These are phyloP conservation scores for Cryptosporidium muris DNA, from an alignment of 169 alveolate genomes.

Conservation along the genomic window DNA sequence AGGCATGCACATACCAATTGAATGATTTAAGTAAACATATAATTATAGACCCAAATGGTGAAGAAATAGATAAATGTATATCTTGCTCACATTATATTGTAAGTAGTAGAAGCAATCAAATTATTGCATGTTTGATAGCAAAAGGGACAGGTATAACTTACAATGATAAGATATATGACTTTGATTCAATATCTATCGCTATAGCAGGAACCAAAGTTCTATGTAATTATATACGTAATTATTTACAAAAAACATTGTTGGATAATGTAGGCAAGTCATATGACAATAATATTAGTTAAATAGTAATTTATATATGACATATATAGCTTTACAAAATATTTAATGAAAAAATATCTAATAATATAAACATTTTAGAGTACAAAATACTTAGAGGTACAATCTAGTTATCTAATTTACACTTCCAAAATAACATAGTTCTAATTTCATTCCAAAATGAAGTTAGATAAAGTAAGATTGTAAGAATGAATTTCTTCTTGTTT, in stretches of 20 bases:
- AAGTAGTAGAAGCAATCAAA: constrained; percentile 10
- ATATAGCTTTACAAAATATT: not conserved
- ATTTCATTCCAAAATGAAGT: constrained; percentile 47
- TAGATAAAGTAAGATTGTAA: constrained; percentile 74
- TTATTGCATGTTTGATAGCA: constrained; percentile 22
- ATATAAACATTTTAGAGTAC: not conserved
- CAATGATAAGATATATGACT: constrained; percentile 3
- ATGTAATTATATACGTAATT: not conserved
- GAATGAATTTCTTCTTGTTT: constrained; percentile 88
- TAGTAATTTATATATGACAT: not conserved
- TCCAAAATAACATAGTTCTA: not conserved
- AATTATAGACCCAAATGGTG: constrained; percentile 29
- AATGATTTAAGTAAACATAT: not conserved
- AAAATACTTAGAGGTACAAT: not conserved
- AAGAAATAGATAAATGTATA: constrained; percentile 36
- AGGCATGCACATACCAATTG: constrained; percentile 23
- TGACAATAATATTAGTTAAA: constrained; percentile 10
- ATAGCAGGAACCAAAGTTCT: constrained; percentile 38
- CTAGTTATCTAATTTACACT: not conserved
- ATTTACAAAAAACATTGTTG: not conserved
- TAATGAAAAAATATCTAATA: not conserved
- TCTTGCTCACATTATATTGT: constrained; percentile 36
- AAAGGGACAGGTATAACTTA: constrained; percentile 56
- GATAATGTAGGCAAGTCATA: constrained; percentile 29
- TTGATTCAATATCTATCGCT: constrained; percentile 13